Percentiles rank a stretch among this genome's conserved stretches.
Conservation (phyloP, 2,329 filamentous ascomycete species). For the Ascochyta rabiei region DNA sequence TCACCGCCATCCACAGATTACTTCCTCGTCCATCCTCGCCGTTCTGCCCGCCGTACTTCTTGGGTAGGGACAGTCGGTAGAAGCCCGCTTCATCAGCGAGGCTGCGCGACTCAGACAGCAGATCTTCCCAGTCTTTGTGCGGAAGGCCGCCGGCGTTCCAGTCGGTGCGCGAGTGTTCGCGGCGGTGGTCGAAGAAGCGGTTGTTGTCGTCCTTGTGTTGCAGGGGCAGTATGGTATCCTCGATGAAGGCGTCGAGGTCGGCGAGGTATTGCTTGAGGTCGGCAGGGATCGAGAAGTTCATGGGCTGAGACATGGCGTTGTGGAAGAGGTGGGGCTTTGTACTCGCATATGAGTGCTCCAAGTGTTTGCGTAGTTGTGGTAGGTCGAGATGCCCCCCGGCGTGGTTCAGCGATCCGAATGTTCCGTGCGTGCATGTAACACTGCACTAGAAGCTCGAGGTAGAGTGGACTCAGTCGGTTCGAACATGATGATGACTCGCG, state of each 20-base stretch:
- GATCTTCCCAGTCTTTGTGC: constrained; percentile 63
- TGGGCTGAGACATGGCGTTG: constrained; percentile 6
- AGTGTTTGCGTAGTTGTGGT: neutral
- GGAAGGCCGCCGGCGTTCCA: constrained; percentile 65
- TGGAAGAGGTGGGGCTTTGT: neutral
- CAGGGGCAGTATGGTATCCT: constrained; percentile 59
- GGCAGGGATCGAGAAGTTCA: constrained; percentile 58
- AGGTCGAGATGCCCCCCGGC: constrained; percentile 7
- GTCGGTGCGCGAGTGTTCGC: constrained; percentile 66
- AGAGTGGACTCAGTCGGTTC: constrained; percentile 24
- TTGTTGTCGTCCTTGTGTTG: constrained; percentile 64
- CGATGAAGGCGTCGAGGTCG: constrained; percentile 64
- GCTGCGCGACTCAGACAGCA: constrained; percentile 57
- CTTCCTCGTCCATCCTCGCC: constrained; percentile 50
- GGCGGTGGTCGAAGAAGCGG: constrained; percentile 69
- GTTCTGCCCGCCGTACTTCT: constrained; percentile 61
- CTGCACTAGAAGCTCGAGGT: neutral
- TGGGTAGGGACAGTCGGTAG: constrained; percentile 64
- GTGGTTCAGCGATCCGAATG: constrained; percentile 1
- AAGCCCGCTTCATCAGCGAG: constrained; percentile 66
- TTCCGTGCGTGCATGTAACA: neutral
- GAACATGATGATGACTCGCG: constrained; percentile 41
- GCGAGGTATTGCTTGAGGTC: constrained; percentile 57
- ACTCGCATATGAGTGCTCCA: neutral
- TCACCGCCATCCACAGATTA: constrained; percentile 69